Percentiles rank a stretch among this genome's conserved stretches.
These are phyloP conservation scores for Brettanomyces nanus DNA, from an alignment of 805 yeast species.

Conservation along the genomic window DNA sequence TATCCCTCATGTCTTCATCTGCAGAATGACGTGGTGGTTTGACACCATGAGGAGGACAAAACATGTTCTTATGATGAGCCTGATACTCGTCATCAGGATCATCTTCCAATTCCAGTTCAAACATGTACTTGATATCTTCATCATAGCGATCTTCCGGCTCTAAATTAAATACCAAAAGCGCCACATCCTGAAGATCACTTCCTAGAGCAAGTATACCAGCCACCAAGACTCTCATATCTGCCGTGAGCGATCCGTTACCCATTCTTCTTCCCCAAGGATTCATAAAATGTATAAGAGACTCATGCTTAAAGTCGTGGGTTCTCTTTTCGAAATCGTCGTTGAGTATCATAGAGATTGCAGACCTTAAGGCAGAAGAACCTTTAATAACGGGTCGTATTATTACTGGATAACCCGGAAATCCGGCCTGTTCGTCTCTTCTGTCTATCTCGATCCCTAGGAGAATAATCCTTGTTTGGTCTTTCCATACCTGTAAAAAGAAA, in stretches of 20 bases:
- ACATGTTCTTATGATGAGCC: slow-evolving; percentile 10
- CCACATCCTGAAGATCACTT: slow-evolving; percentile 37
- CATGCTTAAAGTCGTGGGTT: slow-evolving; percentile 50
- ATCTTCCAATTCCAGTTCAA: slow-evolving; percentile 23
- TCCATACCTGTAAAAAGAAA: slow-evolving; percentile 55
- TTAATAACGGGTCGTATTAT: slow-evolving; percentile 42
- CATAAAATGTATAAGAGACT: slow-evolving; percentile 50
- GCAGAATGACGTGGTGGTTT: not conserved
- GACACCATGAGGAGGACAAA: not conserved
- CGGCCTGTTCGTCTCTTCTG: slow-evolving; percentile 37
- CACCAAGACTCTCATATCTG: slow-evolving; percentile 51
- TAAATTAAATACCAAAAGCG: slow-evolving; percentile 45
- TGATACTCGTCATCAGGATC: slow-evolving; percentile 20
- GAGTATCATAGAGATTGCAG: slow-evolving; percentile 51
- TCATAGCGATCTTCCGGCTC: slow-evolving; percentile 60
- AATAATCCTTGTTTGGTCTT: slow-evolving; percentile 51
- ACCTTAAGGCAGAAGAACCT: slow-evolving; percentile 58
- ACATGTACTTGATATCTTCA: slow-evolving; percentile 42
- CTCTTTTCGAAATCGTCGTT: slow-evolving; percentile 38
- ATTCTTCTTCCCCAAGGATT: slow-evolving; percentile 59
- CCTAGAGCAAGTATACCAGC: slow-evolving; percentile 48
- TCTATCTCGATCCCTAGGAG: slow-evolving; percentile 55
- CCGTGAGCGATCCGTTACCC: slow-evolving; percentile 50
- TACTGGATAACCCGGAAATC: slow-evolving; percentile 34
- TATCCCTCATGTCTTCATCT: slow-evolving; percentile 14